Conservation (phyloP, 2,329 filamentous ascomycete genomes). For the Coniochaeta hoffmannii region DNA sequence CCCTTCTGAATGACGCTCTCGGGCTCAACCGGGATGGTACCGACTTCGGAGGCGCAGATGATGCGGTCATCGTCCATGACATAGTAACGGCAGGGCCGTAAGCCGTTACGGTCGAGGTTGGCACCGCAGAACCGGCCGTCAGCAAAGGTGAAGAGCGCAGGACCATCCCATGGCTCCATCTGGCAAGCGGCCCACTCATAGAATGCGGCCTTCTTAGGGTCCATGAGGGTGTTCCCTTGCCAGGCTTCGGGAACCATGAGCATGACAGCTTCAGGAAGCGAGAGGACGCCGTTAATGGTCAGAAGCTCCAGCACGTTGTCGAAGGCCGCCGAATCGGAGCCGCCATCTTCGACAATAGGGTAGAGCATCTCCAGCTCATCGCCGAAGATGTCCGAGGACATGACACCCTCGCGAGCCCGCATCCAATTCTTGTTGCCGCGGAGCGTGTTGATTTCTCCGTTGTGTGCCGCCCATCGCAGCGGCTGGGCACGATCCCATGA, state of each 20-base stretch:
- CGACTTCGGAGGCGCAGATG: conserved; percentile 93
- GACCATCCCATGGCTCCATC: conserved; percentile 99
- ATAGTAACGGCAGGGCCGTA: conserved; percentile 94
- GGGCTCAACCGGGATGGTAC: conserved; percentile 84
- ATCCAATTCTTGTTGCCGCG: conserved; percentile 99
- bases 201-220: conserved; percentile 91
- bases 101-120: conserved; percentile 90
- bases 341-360: conserved; percentile 92
- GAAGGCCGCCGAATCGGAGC: conserved; percentile 93
- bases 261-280: conserved; percentile 94
- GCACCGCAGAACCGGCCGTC: conserved; percentile 96
- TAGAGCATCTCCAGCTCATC: conserved; percentile 87
- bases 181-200: conserved; percentile 98
- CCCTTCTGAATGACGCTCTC: conserved; percentile 90
- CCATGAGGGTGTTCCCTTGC: conserved; percentile 90
- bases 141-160: conserved; percentile 92
- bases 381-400: conserved; percentile 87
- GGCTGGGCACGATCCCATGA: conserved; percentile 98
- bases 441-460: conserved; percentile 96
- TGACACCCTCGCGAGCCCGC: conserved; percentile 89
- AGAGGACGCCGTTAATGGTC: conserved; percentile 92
- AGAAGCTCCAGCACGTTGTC: conserved; percentile 93
- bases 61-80: conserved; percentile 95
- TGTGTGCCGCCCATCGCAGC: conserved; percentile 93
- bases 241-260: conserved; percentile 97